phyloP scores from a whole-genome alignment of 169 alveolate species.

The Cryptosporidium andersoni region DNA sequence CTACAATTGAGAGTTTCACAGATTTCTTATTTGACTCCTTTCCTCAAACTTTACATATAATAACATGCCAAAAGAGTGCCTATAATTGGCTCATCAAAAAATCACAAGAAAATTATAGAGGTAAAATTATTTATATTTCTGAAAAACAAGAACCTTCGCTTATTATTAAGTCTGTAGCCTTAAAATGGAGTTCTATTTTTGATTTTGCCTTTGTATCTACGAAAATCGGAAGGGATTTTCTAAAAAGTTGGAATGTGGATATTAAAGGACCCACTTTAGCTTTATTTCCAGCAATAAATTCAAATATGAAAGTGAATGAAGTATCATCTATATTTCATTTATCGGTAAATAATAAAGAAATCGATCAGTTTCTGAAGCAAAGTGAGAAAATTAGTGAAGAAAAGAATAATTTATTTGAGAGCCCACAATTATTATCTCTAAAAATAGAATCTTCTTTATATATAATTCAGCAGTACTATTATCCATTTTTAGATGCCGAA shows the following conservation, averaged over 20 bases:
- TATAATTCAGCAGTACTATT: constrained; percentile 27
- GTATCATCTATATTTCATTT: too few relatives aligned
- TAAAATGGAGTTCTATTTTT: constrained; percentile 43
- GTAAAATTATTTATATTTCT: constrained; percentile 26
- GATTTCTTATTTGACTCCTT: constrained; percentile 67
- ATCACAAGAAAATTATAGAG: neutral
- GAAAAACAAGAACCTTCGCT: constrained; percentile 27
- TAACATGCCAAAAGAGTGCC: constrained; percentile 16
- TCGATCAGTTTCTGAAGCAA: too few relatives aligned
- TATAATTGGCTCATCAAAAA: constrained; percentile 12
- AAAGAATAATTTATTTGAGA: neutral
- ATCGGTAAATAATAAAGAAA: too few relatives aligned
- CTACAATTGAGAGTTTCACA: constrained; percentile 72
- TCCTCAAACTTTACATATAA: constrained; percentile 53
- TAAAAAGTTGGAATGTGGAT: constrained; percentile 1
- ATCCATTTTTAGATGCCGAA: constrained; percentile 30
- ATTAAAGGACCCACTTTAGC: constrained; percentile 6
- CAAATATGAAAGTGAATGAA: too few relatives aligned
- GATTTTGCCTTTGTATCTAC: constrained; percentile 33
- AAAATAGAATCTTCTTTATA: constrained; percentile 25
- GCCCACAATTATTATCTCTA: neutral
- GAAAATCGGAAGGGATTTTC: neutral
- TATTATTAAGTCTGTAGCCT: constrained; percentile 40
- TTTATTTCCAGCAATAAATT: constrained; percentile 1
- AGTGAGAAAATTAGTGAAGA: too few relatives aligned